Conservation (phyloP, 1,139 yeast genomes). For the Kodamaea arcana region DNA sequence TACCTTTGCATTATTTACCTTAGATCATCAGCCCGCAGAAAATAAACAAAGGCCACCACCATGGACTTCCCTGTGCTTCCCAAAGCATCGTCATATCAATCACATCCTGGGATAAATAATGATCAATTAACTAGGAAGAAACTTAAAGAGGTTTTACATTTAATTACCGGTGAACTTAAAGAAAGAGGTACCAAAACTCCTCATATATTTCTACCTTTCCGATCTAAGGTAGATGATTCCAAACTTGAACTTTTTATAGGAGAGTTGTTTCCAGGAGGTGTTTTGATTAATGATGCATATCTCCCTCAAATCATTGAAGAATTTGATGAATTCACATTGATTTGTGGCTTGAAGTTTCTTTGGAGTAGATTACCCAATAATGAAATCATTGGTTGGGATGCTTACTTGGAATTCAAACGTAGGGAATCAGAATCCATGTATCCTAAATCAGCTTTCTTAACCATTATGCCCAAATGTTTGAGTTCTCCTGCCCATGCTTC, state of each 20-base stretch:
- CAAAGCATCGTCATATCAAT: conserved; percentile 5
- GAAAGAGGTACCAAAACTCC: conserved; percentile 55
- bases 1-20: too few species aligned
- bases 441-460: conserved; percentile 71
- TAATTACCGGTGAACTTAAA: conserved; percentile 63
- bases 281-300: conserved; percentile 32
- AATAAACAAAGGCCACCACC: background rate
- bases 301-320: conserved; percentile 35
- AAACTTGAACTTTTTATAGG: conserved; percentile 52
- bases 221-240: conserved; percentile 59
- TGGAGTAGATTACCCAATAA: conserved; percentile 84
- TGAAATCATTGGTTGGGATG: conserved; percentile 83
- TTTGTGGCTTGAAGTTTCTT: conserved; percentile 71
- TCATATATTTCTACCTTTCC: conserved; percentile 62
- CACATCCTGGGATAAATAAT: conserved; percentile 10
- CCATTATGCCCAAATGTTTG: conserved; percentile 78
- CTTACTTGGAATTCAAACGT: conserved; percentile 65
- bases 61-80: conserved; percentile 17
- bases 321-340: conserved; percentile 64
- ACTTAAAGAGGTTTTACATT: conserved; percentile 59
- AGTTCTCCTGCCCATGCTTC: conserved; percentile 86
- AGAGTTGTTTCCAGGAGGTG: conserved; percentile 51
- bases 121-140: conserved; percentile 60
- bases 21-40: too few species aligned
- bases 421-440: conserved; percentile 61